Percentiles rank a stretch among this genome's conserved stretches.
Conservation (phyloP, 306 rosid genomes). For the Vigna trinervia region DNA sequence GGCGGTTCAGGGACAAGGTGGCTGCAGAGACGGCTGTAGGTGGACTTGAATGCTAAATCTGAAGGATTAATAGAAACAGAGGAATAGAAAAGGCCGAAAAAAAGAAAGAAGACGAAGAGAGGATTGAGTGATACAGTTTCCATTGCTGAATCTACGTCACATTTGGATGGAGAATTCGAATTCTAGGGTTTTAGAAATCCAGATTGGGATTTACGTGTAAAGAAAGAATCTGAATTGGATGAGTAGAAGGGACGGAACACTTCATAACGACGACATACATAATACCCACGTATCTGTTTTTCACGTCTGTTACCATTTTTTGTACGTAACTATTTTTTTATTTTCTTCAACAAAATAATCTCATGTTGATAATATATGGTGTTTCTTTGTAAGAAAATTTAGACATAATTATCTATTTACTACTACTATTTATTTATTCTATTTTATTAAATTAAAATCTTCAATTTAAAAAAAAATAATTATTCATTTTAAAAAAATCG, state of each 20-base stretch:
- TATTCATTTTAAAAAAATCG: too few species aligned
- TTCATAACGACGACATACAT: background rate
- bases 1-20: conserved; percentile 56
- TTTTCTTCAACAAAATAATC: too few species aligned
- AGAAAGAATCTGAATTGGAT: background rate
- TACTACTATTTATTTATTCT: too few species aligned
- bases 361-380: too few species aligned
- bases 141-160: conserved; percentile 47
- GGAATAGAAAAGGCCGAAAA: conserved; percentile 42
- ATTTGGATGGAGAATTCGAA: conserved; percentile 26
- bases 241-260: too few species aligned
- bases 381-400: too few species aligned
- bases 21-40: conserved; percentile 61
- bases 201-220: background rate
- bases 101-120: conserved; percentile 27
- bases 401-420: too few species aligned
- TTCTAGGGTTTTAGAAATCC: conserved; percentile 28
- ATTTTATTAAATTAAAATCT: too few species aligned
- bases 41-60: conserved; percentile 27
- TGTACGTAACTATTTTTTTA: too few species aligned
- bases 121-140: conserved; percentile 14
- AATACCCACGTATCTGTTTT: background rate
- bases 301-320: background rate
- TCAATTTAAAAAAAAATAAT: too few species aligned
- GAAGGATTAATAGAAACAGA: background rate